Conservation (phyloP, 2,329 filamentous ascomycete genomes). For the Fusarium sp. region DNA sequence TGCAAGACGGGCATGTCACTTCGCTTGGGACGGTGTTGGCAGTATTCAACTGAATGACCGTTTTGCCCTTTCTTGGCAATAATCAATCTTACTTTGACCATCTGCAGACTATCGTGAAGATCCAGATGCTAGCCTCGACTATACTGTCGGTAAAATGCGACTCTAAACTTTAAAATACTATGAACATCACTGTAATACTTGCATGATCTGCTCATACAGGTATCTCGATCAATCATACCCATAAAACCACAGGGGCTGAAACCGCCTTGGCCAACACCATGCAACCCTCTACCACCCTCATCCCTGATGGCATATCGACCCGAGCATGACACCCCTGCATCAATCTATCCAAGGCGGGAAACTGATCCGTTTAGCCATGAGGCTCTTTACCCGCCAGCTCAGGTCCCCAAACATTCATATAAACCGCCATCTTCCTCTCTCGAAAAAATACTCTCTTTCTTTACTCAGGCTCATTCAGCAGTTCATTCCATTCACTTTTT, state of each 20-base stretch:
- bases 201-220: conserved; percentile 23
- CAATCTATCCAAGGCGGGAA: conserved; percentile 14
- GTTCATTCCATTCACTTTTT: conserved; percentile 44
- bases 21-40: conserved; percentile 10
- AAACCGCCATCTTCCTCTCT: conserved; percentile 18
- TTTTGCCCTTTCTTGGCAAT: background rate
- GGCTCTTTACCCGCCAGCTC: conserved; percentile 11
- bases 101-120: background rate
- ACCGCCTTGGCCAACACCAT: conserved; percentile 28
- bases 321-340: conserved; percentile 17
- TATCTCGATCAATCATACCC: conserved; percentile 1
- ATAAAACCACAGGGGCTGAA: conserved; percentile 22
- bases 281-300: conserved; percentile 17
- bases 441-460: background rate
- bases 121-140: background rate
- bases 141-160: background rate
- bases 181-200: background rate
- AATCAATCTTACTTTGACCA: background rate
- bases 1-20: background rate
- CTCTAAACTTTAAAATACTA: background rate
- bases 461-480: conserved; percentile 42
- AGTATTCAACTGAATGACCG: background rate
- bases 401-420: conserved; percentile 20
- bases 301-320: conserved; percentile 33
- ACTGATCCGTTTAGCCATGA: conserved; percentile 20